Evolutionary conservation across 306 rosid species (phyloP).

Genomic region (Morella rubra): DNA sequence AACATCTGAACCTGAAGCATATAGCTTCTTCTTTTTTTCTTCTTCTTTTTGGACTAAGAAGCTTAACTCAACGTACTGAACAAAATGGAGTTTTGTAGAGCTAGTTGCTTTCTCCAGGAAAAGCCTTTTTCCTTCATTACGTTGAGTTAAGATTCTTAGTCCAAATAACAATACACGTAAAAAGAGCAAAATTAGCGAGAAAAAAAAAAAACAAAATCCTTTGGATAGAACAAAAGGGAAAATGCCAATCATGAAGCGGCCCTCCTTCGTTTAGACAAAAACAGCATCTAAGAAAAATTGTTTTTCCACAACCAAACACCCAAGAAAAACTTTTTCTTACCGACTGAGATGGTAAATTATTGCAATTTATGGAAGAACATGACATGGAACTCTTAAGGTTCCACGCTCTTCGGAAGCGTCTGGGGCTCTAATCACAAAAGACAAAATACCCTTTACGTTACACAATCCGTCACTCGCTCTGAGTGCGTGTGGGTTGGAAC

Average conservation of each 20-base stretch:
- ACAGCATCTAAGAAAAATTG: constrained; percentile 50
- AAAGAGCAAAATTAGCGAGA: too few species aligned
- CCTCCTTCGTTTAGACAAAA: constrained; percentile 34
- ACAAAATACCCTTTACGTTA: constrained; percentile 28
- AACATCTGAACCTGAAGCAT: neutral
- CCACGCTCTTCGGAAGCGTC: constrained; percentile 45
- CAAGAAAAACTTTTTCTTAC: constrained; percentile 33
- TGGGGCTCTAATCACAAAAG: constrained; percentile 35
- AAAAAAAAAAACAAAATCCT: constrained; percentile 6
- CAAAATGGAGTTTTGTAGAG: too few species aligned
- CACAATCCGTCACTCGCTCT: constrained; percentile 34
- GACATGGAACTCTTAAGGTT: neutral
- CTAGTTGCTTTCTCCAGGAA: too few species aligned
- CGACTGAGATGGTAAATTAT: constrained; percentile 15
- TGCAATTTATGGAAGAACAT: neutral
- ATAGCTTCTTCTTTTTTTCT: neutral
- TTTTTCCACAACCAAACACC: constrained; percentile 42
- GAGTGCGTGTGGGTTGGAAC: constrained; percentile 35
- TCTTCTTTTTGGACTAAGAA: neutral
- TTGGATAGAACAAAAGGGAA: constrained; percentile 27
- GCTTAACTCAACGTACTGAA: too few species aligned
- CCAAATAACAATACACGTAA: too few species aligned
- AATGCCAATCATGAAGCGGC: constrained; percentile 52
- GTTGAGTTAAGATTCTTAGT: too few species aligned
- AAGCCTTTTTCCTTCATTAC: too few species aligned